A percentile compares a stretch with the other conserved stretches of the same genome.
Evolutionary conservation across 306 rosid species (phyloP).

Genomic region (Begonia fuchsioides): DNA sequence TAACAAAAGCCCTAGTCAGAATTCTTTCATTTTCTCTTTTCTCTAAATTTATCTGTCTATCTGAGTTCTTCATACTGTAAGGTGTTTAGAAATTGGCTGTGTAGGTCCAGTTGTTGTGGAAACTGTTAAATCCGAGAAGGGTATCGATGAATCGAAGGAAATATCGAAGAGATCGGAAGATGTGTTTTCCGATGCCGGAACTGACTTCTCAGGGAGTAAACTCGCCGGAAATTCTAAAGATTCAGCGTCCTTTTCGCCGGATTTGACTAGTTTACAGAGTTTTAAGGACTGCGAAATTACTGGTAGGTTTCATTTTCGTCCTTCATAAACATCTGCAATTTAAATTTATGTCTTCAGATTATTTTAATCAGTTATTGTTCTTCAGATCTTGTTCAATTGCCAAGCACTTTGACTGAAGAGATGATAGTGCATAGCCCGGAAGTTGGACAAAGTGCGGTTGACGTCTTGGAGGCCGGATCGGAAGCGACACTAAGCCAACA

Average conservation of each 20-base stretch:
- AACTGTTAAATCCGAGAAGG: slow-evolving; percentile 19
- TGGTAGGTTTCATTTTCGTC: slow-evolving; percentile 42
- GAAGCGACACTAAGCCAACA: slow-evolving; percentile 5
- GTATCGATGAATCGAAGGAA: slow-evolving; percentile 15
- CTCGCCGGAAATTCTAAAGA: slow-evolving; percentile 11
- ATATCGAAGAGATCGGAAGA: slow-evolving; percentile 33
- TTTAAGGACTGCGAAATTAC: slow-evolving; percentile 9
- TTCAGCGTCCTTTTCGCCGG: slow-evolving; percentile 15
- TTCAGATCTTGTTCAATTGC: not conserved
- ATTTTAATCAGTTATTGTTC: no score
- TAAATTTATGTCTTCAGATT: no score
- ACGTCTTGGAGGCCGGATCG: slow-evolving; percentile 7
- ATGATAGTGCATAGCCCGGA: slow-evolving; percentile 10
- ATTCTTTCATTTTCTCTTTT: no score
- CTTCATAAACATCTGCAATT: no score
- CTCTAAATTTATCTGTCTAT: no score
- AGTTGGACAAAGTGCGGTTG: slow-evolving; percentile 12
- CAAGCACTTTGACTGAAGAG: not conserved
- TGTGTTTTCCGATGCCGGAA: slow-evolving; percentile 55
- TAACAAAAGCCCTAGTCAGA: slow-evolving; percentile 33
- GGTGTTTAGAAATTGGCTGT: slow-evolving; percentile 2
- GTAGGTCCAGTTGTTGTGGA: slow-evolving; percentile 27
- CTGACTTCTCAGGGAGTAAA: slow-evolving; percentile 45
- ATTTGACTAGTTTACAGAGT: slow-evolving; percentile 13
- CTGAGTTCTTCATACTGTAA: no score